Evolutionary conservation across 108 stramenopile genomes (phyloP).

Genomic region (Licmophora abbreviata): DNA sequence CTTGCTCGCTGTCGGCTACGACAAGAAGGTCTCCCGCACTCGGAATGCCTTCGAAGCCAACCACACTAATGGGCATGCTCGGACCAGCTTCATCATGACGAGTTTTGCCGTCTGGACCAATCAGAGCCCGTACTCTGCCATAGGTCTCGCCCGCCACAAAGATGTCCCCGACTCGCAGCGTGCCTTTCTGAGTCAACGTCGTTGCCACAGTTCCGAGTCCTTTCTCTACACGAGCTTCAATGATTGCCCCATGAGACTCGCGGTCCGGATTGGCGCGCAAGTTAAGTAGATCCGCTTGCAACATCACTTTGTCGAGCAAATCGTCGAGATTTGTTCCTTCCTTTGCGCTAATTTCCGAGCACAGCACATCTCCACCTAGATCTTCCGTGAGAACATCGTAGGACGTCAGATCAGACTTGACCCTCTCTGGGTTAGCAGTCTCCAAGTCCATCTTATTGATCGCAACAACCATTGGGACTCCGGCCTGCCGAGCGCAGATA

Average conservation of each 20-base stretch:
- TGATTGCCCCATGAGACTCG: slow-evolving; percentile 84
- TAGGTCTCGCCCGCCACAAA: slow-evolving; percentile 90
- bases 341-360: slow-evolving; percentile 90
- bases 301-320: slow-evolving; percentile 85
- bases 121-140: slow-evolving; percentile 82
- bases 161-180: slow-evolving; percentile 83
- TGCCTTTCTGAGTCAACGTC: slow-evolving; percentile 92
- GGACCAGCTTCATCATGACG: slow-evolving; percentile 83
- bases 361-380: slow-evolving; percentile 88
- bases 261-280: slow-evolving; percentile 86
- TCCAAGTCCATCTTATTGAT: slow-evolving; percentile 95
- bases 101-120: slow-evolving; percentile 73
- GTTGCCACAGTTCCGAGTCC: slow-evolving; percentile 94
- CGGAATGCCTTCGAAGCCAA: slow-evolving; percentile 85
- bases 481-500: slow-evolving; percentile 84
- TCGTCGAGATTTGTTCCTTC: slow-evolving; percentile 88
- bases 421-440: slow-evolving; percentile 72
- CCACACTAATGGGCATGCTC: slow-evolving; percentile 79
- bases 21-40: slow-evolving; percentile 84
- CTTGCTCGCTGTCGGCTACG: slow-evolving; percentile 72
- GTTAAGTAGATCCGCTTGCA: slow-evolving; percentile 94
- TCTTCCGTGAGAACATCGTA: slow-evolving; percentile 92
- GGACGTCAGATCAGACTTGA: slow-evolving; percentile 82
- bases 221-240: slow-evolving; percentile 89
- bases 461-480: slow-evolving; percentile 93